phyloP scores from a whole-genome alignment of 495 filamentous ascomycete genomes.

The Pseudevernia furfuracea region DNA sequence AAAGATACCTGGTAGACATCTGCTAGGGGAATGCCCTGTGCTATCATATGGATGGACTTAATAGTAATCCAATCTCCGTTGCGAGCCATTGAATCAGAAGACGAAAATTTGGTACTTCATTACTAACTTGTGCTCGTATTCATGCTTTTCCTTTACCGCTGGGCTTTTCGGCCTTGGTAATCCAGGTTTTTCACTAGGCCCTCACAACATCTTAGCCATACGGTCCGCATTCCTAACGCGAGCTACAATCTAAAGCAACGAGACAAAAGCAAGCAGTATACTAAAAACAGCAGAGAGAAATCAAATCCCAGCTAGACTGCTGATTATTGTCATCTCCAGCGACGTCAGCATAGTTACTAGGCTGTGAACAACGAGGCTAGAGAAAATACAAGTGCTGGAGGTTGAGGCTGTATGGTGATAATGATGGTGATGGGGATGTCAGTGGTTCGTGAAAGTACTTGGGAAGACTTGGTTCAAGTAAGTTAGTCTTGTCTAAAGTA shows the following conservation, averaged over 20 bases:
- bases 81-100: background rate
- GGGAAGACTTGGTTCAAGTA: background rate
- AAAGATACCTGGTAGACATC: conserved; percentile 73
- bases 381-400: background rate
- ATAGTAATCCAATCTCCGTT: conserved; percentile 41
- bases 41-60: conserved; percentile 54
- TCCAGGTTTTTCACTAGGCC: no score
- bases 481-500: background rate
- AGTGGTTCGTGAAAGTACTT: background rate
- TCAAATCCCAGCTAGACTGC: background rate
- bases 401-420: background rate
- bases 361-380: background rate
- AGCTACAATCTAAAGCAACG: background rate
- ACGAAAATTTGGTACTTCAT: background rate
- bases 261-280: background rate
- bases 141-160: background rate
- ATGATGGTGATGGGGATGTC: background rate
- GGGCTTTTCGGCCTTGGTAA: background rate
- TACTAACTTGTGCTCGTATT: background rate
- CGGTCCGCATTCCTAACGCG: background rate
- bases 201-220: background rate
- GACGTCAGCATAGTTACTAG: background rate
- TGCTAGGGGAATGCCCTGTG: conserved; percentile 93
- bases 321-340: background rate
- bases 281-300: background rate